Evolutionary conservation across 202 grass and related monocot genomes (phyloP), one percentile per base, ranked within the genome.

Genomic region (Setaria viridis): DNA sequence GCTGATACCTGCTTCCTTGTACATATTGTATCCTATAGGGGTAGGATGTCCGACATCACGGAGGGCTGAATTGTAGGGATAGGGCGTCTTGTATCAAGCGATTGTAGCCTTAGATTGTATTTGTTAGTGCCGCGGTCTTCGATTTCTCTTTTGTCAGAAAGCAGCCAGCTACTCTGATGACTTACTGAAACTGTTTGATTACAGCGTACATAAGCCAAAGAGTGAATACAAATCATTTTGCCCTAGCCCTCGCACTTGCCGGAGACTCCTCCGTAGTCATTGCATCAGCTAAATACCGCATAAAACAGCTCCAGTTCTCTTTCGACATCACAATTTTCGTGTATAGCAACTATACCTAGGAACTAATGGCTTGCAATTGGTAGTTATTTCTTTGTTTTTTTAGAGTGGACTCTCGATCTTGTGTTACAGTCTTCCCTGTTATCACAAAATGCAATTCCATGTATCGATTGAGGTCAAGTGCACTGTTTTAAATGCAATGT

Each of bases 11-110:
- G 62, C 67, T 79, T 75, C 77, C 51, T 57, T 98, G 89, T 98
- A 95, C 55, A 93, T 95, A 95, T 69, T 88, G 82, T 89, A 86
- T 92, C 82, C 76, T 85, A 25, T 25, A 69, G 63, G 66, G 78
- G 85, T 90, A 85, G 91, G 69, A 63, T 85, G 67, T 76, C 20
- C 53, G 25, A 62, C 57, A 17, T 37, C 64, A 41, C 19, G 74
- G 49, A 74, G 72, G 82, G 77, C 81, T 88, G 80, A 83, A 84
- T 86, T 77, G 67, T 88, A 87, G 81, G 73, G 78, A 82, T 92
- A 88, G 91, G 57, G 32, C 81, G 76, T 86, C 66, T 35, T 89
- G 45, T 74, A 78, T 89, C 78, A 58, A 80, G 30, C 74, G 20
- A 67, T 78, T 43, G 39, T 91, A 78, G 74, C 78, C 64, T 67